Evolutionary conservation across 2,329 filamentous ascomycete genomes (phyloP), one percentile per base, ranked within the genome.

Genomic region (Ophiostoma sp.): DNA sequence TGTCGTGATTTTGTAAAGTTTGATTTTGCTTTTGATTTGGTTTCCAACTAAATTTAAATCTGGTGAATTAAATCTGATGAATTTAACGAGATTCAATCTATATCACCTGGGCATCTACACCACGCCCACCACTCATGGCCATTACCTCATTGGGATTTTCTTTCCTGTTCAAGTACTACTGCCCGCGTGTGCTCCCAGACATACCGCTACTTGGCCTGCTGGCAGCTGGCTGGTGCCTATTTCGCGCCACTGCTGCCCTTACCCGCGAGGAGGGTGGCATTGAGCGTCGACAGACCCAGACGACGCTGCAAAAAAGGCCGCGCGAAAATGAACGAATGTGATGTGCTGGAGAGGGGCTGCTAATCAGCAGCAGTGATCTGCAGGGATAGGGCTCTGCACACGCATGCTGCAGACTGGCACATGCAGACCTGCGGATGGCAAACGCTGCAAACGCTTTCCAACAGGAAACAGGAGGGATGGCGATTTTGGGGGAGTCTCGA

Each of bases 151-250:
- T 41, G 11, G 15, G 39, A 52, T 23, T 7, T 52, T 52, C 7
- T n/a, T n/a, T 8, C 48, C 17, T 23, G 7, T 23, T n/a, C 48
- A 7, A 52, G 2, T 5, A 52, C 17, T 4, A 52, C 15, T 15
- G 39, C 39, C 15, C 15, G 10, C 4, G 27, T 27, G 52, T 57
- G 23, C n/a, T 57, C 8, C 52, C n/a, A 57, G 52, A 15, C 52
- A 57, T 57, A 57, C 52, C 52, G 52, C 52, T 57, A 57, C 52
- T 57, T 57, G 52, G 11, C 52, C n/a, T 54, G 48, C 15, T 54
- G 36, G 36, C 36, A 11, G 39, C 15, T 41, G 39, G 27, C 15
- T 41, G 39, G 39, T 41, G 11, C 39, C 39, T 13, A 41, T 57
- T 15, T 57, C 52, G 27, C 48, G 52, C 52, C 52, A 57, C 23